Evolutionary conservation across 2,329 filamentous ascomycete species (phyloP).

Genomic region (Stagonosporopsis chrysanthemi): DNA sequence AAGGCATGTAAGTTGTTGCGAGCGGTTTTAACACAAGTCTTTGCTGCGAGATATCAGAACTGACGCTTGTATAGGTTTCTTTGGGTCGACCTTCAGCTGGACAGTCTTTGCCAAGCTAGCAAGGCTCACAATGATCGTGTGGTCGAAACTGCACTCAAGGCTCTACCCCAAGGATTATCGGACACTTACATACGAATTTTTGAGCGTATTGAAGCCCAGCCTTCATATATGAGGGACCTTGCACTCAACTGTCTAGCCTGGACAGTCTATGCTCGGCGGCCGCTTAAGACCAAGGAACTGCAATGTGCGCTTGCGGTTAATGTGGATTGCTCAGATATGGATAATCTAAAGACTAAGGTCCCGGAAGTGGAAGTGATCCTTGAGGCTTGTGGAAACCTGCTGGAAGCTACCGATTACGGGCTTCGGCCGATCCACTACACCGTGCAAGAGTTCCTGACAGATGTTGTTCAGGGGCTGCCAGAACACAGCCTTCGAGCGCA

Average conservation of each 20-base stretch:
- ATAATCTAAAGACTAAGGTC: conserved; percentile 15
- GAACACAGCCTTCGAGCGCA: conserved; percentile 7
- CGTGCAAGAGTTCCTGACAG: conserved; percentile 31
- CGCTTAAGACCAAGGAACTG: conserved; percentile 24
- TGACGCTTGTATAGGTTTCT: conserved; percentile 26
- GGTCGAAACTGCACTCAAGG: conserved; percentile 23
- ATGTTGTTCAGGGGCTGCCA: not conserved
- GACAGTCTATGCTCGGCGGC: conserved; percentile 26
- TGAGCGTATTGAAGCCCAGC: conserved; percentile 24
- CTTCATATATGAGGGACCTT: conserved; percentile 24
- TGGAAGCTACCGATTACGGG: conserved; percentile 18
- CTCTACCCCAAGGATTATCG: conserved; percentile 22
- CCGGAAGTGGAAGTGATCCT: conserved; percentile 27
- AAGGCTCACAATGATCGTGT: conserved; percentile 17
- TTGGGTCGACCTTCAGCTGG: conserved; percentile 32
- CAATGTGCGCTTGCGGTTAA: conserved; percentile 22
- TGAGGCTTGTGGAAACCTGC: conserved; percentile 29
- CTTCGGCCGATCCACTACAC: conserved; percentile 32
- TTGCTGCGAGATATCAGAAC: not conserved
- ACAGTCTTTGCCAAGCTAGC: conserved; percentile 26
- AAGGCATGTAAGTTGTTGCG: conserved; percentile 29
- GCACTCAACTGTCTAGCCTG: conserved; percentile 27
- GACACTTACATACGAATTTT: conserved; percentile 31
- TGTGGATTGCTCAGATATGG: not conserved
- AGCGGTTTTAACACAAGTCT: not conserved